Evolutionary conservation across 202 grass and related monocot species (phyloP), one percentile per base, ranked within the genome.

Genomic region (Alloteropsis angusta): DNA sequence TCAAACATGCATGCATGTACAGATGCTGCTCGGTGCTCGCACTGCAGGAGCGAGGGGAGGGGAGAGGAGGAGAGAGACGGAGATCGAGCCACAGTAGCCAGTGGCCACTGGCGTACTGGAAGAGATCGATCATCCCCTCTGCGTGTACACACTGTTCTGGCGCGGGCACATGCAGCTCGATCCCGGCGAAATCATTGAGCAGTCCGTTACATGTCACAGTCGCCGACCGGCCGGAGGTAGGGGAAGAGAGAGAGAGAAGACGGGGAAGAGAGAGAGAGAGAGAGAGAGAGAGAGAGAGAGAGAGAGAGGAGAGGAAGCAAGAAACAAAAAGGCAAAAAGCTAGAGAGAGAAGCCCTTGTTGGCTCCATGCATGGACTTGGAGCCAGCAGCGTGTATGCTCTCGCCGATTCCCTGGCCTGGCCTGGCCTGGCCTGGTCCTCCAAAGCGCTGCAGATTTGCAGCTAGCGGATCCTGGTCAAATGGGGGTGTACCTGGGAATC

Each of bases 201-300:
- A 76, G 89, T 90, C 85, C 87, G 93, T 96, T 96, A 96, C 82
- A 89, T 90, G 93, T 92, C 93, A 86, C 87, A 79, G 81, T 90
- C n/a, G n/a, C 93, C 78, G 4, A 84, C 79, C 72, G 75, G 47
- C 65, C 77, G 55, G 83, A 81, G 65, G 39, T 73, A 70, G 49
- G 68, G 43, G 77, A 80, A 49, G 41, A 74, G 69, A 77, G 68
- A 82, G 60, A 78, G 34, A 68, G 44, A 60, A 1, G 5, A 32
- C 64, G 54, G 38, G 48, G 12, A 57, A 16, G 44, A 35, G 56
- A 41, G n/a, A n/a, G n/a, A n/a, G n/a, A n/a, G n/a, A n/a, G n/a
- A n/a, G n/a, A n/a, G n/a, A n/a, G n/a, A n/a, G n/a, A n/a, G n/a
- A n/a, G n/a, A 74, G 65, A 30, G 2, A 84, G 60, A 72, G 53